Conservation (phyloP, 1,284 basidiomycete species). For the Cystobasidium sp. region DNA sequence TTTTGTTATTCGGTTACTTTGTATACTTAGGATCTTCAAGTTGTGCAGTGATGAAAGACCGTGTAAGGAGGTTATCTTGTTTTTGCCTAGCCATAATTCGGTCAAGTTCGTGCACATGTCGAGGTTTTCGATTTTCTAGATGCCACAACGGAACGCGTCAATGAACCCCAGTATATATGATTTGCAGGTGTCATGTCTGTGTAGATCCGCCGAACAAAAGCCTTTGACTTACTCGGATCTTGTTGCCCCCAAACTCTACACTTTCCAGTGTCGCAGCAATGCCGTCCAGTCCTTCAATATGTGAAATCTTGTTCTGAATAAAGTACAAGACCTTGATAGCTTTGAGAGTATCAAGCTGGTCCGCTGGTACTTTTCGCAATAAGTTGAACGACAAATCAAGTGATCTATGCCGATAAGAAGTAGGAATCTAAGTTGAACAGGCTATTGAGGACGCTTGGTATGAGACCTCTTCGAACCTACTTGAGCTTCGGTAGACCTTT, state of each 20-base stretch:
- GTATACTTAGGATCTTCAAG: constrained; percentile 73
- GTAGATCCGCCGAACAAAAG: neutral
- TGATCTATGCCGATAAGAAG: constrained; percentile 61
- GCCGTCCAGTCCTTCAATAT: constrained; percentile 69
- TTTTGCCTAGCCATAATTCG: constrained; percentile 96
- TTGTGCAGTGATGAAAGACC: constrained; percentile 71
- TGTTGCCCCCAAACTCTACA: constrained; percentile 91
- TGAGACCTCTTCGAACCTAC: constrained; percentile 58
- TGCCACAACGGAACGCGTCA: neutral
- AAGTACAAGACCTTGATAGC: constrained; percentile 68
- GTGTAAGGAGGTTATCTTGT: constrained; percentile 87
- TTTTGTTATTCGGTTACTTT: constrained; percentile 53
- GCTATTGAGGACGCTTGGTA: neutral
- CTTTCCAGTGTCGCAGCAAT: constrained; percentile 70
- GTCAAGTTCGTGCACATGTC: constrained; percentile 66
- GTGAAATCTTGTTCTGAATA: constrained; percentile 92
- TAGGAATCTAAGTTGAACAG: too few relatives aligned
- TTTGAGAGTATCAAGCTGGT: constrained; percentile 23
- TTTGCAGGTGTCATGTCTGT: neutral
- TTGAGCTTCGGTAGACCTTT: constrained; percentile 67
- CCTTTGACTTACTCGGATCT: constrained; percentile 69
- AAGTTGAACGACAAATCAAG: constrained; percentile 97
- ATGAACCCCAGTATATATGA: neutral
- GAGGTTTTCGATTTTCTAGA: constrained; percentile 78
- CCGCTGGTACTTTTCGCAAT: constrained; percentile 59